Conservation (phyloP, 768 basidiomycete genomes). For the Butyriboletus loyo region DNA sequence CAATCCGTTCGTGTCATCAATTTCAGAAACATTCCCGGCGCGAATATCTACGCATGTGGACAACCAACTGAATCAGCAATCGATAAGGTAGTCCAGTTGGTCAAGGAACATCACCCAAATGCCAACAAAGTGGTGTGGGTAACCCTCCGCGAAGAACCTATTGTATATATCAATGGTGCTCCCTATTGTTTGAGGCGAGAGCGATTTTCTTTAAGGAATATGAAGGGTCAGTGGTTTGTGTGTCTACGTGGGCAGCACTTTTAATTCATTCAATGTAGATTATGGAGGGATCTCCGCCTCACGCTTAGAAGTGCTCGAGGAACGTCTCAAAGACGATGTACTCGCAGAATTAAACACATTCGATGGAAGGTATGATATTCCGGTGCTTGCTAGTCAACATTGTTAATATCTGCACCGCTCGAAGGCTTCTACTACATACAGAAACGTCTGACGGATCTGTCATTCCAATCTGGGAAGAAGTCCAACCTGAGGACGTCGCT, state of each 20-base stretch:
- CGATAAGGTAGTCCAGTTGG: constrained; percentile 65
- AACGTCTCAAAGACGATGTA: constrained; percentile 85
- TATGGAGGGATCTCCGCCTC: constrained; percentile 94
- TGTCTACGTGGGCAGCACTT: not conserved
- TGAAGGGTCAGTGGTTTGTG: constrained; percentile 62
- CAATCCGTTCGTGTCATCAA: constrained; percentile 86
- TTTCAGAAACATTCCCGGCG: constrained; percentile 79
- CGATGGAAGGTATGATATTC: constrained; percentile 65
- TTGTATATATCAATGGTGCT: constrained; percentile 89
- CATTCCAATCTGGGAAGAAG: constrained; percentile 94
- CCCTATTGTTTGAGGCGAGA: constrained; percentile 90
- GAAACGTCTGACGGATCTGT: constrained; percentile 87
- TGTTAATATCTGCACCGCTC: not conserved
- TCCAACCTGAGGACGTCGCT: constrained; percentile 62
- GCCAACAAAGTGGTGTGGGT: constrained; percentile 80
- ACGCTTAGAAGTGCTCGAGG: constrained; percentile 86
- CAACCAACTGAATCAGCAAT: constrained; percentile 90
- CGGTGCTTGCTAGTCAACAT: not conserved
- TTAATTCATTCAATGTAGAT: constrained; percentile 43
- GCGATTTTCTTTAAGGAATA: constrained; percentile 83
- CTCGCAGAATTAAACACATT: constrained; percentile 77
- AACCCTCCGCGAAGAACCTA: constrained; percentile 88
- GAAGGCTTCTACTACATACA: constrained; percentile 81
- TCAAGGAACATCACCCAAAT: constrained; percentile 58
- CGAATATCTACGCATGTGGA: constrained; percentile 86